phyloP scores from a whole-genome alignment of 1,284 basidiomycete genomes.

The Ustilago bromivora region DNA sequence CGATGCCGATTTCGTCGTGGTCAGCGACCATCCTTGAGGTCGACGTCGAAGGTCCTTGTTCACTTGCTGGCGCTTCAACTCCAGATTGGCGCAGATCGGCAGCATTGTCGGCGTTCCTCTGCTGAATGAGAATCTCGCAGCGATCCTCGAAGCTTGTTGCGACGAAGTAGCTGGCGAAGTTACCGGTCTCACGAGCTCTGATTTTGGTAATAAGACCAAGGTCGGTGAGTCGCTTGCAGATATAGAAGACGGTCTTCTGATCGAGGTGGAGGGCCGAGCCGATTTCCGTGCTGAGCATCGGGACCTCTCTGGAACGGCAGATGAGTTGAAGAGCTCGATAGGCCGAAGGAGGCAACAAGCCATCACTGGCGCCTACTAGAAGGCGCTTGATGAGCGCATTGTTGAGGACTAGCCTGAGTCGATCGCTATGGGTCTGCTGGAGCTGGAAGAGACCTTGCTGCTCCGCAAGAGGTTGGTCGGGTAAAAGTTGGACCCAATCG shows the following conservation, averaged over 20 bases:
- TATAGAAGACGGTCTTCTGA: slow-evolving; percentile 84
- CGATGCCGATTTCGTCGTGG: slow-evolving; percentile 11
- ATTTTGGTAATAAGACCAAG: slow-evolving; percentile 48
- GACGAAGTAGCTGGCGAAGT: slow-evolving; percentile 50
- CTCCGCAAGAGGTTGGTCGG: slow-evolving; percentile 28
- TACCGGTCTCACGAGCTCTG: slow-evolving; percentile 60
- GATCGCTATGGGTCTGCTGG: slow-evolving; percentile 66
- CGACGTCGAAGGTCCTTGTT: neutral
- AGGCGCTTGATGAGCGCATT: slow-evolving; percentile 80
- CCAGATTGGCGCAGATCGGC: slow-evolving; percentile 15
- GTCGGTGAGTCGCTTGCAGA: slow-evolving; percentile 57
- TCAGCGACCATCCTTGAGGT: neutral
- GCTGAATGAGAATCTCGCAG: slow-evolving; percentile 52
- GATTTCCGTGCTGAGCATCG: slow-evolving; percentile 81
- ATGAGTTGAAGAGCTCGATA: slow-evolving; percentile 88
- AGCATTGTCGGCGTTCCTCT: slow-evolving; percentile 35
- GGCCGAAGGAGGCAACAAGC: slow-evolving; percentile 82
- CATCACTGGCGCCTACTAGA: slow-evolving; percentile 83
- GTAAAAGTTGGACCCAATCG: slow-evolving; percentile 35
- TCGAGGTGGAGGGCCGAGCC: slow-evolving; percentile 84
- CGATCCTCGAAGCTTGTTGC: slow-evolving; percentile 39
- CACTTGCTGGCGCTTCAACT: slow-evolving; percentile 4
- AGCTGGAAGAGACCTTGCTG: slow-evolving; percentile 71
- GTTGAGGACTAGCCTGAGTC: slow-evolving; percentile 80
- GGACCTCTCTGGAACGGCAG: slow-evolving; percentile 80